These are phyloP conservation scores for Chaetomium sp. DNA, from an alignment of 2,329 filamentous ascomycete species.

Conservation along the genomic window DNA sequence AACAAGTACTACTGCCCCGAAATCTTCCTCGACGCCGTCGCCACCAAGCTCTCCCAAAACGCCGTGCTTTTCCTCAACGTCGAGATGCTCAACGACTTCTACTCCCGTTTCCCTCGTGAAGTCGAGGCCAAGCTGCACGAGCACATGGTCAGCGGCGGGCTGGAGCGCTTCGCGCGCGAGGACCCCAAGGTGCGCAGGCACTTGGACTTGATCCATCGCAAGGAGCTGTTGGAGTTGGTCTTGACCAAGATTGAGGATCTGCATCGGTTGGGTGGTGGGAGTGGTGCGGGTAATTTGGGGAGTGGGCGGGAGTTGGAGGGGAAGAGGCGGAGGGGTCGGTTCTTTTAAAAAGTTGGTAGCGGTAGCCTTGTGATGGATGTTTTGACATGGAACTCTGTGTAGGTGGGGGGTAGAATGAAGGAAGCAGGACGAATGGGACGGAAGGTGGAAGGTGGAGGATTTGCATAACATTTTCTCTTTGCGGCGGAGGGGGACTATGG, in stretches of 20 bases:
- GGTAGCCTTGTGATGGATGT: too few species aligned
- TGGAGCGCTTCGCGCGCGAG: slow-evolving; percentile 87
- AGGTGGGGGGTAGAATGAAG: not conserved
- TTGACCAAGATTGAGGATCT: slow-evolving; percentile 93
- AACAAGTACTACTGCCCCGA: slow-evolving; percentile 98
- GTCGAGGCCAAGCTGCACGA: slow-evolving; percentile 81
- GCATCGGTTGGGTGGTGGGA: slow-evolving; percentile 65
- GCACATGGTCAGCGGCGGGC: slow-evolving; percentile 68
- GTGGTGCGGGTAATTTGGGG: slow-evolving; percentile 45
- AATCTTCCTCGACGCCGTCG: slow-evolving; percentile 94
- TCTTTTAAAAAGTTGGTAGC: not conserved
- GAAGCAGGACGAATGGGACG: not conserved
- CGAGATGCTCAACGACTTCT: slow-evolving; percentile 92
- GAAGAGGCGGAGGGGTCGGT: slow-evolving; percentile 8
- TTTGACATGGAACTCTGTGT: too few species aligned
- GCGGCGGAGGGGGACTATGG: not conserved
- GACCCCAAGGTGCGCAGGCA: slow-evolving; percentile 86
- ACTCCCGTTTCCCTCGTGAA: slow-evolving; percentile 93
- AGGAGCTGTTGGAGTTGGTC: slow-evolving; percentile 87
- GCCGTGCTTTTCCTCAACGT: slow-evolving; percentile 97
- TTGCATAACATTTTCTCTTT: slow-evolving; percentile 4
- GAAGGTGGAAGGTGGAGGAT: not conserved
- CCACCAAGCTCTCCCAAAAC: slow-evolving; percentile 88
- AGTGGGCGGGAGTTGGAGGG: not conserved
- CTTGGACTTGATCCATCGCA: slow-evolving; percentile 83